These are phyloP conservation scores for Aureobasidium sp. DNA, from an alignment of 2,329 filamentous ascomycete species.

Conservation along the genomic window DNA sequence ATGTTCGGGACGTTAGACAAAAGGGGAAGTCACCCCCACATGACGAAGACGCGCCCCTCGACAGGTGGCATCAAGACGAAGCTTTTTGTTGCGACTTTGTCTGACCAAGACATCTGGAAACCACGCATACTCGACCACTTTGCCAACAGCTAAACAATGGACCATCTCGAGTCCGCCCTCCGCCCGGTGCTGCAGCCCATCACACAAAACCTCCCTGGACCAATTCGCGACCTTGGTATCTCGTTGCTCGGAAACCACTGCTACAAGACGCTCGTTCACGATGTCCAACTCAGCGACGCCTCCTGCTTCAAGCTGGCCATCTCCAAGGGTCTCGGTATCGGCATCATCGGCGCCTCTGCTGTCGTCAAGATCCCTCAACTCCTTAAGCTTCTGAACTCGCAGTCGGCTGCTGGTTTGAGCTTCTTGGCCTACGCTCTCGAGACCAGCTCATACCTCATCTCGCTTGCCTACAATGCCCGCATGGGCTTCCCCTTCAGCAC, in stretches of 20 bases:
- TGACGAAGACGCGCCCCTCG: neutral
- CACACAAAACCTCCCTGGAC: slow-evolving; percentile 49
- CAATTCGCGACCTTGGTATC: slow-evolving; percentile 64
- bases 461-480: slow-evolving; percentile 83
- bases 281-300: slow-evolving; percentile 68
- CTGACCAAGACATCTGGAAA: neutral
- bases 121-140: neutral
- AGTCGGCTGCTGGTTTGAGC: slow-evolving; percentile 73
- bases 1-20: neutral
- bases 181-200: slow-evolving; percentile 35
- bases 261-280: slow-evolving; percentile 77
- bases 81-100: neutral
- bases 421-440: slow-evolving; percentile 92
- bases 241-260: slow-evolving; percentile 72
- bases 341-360: slow-evolving; percentile 80
- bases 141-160: slow-evolving; percentile 26
- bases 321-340: slow-evolving; percentile 86
- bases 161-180: slow-evolving; percentile 34
- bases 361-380: slow-evolving; percentile 98
- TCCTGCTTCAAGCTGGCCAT: slow-evolving; percentile 82
- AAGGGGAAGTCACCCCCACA: slow-evolving; percentile 7
- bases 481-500: slow-evolving; percentile 93
- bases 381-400: slow-evolving; percentile 74
- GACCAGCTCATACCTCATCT: slow-evolving; percentile 78
- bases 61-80: neutral